These are phyloP conservation scores for Dalbergia cultrata DNA, from an alignment of 306 rosid genomes.

Conservation along the genomic window DNA sequence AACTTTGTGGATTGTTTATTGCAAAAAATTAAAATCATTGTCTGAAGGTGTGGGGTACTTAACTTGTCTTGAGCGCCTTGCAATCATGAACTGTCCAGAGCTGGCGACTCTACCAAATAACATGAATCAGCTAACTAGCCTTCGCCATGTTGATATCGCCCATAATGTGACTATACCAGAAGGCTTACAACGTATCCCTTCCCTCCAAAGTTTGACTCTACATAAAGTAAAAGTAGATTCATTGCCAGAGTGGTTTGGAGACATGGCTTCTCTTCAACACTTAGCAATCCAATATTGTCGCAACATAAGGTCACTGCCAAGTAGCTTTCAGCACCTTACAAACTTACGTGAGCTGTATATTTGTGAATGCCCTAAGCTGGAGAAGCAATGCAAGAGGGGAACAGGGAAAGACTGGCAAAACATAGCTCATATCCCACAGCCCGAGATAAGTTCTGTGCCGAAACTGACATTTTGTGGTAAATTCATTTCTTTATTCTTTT, in stretches of 20 bases:
- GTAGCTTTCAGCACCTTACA: conserved; percentile 14
- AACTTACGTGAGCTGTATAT: neutral
- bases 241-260: conserved; percentile 22
- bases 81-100: too few species aligned
- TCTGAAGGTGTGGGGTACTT: conserved; percentile 21
- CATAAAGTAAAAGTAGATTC: neutral
- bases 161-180: too few species aligned
- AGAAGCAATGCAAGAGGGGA: neutral
- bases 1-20: rapidly evolving
- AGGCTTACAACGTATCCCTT: conserved; percentile 25
- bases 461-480: neutral
- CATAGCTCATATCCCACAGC: conserved; percentile 7
- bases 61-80: conserved; percentile 13
- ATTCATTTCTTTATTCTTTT: neutral
- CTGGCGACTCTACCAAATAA: neutral
- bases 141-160: too few species aligned
- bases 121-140: conserved; percentile 16
- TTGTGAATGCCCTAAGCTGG: rapidly evolving
- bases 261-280: conserved; percentile 7
- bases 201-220: neutral
- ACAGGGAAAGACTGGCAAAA: conserved; percentile 31
- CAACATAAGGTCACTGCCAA: conserved; percentile 25
- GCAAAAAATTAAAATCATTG: neutral
- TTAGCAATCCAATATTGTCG: too few species aligned
- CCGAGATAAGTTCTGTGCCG: rapidly evolving